Percentiles rank a stretch among this genome's conserved stretches.
phyloP scores from a whole-genome alignment of 2,329 filamentous ascomycete genomes.

The Xylariaceae sp. region DNA sequence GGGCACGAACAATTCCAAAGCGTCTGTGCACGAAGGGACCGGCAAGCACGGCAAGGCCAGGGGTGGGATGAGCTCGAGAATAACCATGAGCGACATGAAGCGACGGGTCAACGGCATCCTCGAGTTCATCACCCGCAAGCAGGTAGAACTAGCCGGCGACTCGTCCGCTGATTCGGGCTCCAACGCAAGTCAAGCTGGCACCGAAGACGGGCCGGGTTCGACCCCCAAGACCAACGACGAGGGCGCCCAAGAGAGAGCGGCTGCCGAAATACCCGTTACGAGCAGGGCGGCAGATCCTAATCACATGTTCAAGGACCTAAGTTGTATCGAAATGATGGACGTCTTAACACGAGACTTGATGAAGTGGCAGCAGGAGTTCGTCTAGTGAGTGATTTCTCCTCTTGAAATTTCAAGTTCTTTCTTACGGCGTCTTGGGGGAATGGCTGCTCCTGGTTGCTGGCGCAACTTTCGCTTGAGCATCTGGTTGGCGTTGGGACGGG shows the following conservation, averaged over 20 bases:
- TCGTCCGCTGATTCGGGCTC: conserved; percentile 39
- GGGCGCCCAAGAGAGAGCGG: conserved; percentile 18
- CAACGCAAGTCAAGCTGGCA: conserved; percentile 37
- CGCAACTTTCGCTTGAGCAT: conserved; percentile 19
- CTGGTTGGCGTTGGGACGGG: conserved; percentile 23
- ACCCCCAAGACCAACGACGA: conserved; percentile 35
- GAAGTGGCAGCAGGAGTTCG: conserved; percentile 75
- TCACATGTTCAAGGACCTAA: conserved; percentile 64
- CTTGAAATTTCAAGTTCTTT: conserved; percentile 1
- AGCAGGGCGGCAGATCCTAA: conserved; percentile 30
- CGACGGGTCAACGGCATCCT: conserved; percentile 77
- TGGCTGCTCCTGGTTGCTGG: conserved; percentile 9
- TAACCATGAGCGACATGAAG: conserved; percentile 85
- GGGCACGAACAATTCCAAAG: conserved; percentile 30
- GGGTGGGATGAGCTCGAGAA: conserved; percentile 56
- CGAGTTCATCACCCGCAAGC: conserved; percentile 83
- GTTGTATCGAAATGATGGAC: conserved; percentile 87
- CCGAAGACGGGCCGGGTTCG: conserved; percentile 34
- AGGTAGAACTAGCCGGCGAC: conserved; percentile 76
- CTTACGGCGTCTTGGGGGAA: conserved; percentile 12
- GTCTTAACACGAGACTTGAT: conserved; percentile 72
- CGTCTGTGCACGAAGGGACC: conserved; percentile 32
- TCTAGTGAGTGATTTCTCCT: conserved; percentile 26
- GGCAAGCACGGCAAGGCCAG: conserved; percentile 53
- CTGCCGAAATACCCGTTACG: conserved; percentile 9